phyloP scores from a whole-genome alignment of 164 flowering plant genomes.

The Macadamia tetraphylla region DNA sequence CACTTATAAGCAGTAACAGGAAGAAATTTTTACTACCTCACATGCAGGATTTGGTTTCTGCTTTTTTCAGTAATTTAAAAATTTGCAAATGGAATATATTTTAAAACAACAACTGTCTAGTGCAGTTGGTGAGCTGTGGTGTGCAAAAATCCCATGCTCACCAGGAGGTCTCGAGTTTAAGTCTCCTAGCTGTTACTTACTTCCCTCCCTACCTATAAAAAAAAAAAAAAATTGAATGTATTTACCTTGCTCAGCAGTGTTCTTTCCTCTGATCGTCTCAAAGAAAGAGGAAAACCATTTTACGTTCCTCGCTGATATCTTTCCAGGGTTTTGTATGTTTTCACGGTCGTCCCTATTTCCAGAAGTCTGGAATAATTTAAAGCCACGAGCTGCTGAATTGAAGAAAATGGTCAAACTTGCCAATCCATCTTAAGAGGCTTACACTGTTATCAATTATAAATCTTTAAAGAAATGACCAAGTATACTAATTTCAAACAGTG shows the following conservation, averaged over 20 bases:
- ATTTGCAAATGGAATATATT: neutral
- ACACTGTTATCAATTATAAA: constrained; percentile 1
- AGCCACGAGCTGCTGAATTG: constrained; percentile 34
- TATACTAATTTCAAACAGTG: neutral
- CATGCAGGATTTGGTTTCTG: too few species aligned
- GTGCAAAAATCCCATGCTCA: too few species aligned
- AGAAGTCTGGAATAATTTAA: constrained; percentile 30
- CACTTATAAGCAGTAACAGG: too few species aligned
- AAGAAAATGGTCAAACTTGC: constrained; percentile 8
- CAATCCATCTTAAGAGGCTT: neutral
- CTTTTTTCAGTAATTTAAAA: too few species aligned
- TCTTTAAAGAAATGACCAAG: neutral
- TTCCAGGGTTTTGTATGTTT: constrained; percentile 17
- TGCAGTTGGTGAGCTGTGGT: too few species aligned
- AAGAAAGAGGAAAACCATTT: constrained; percentile 28
- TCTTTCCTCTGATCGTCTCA: constrained; percentile 15
- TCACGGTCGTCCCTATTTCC: constrained; percentile 19
- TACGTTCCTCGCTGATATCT: constrained; percentile 13
- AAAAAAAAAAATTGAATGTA: neutral
- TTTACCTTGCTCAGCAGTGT: constrained; percentile 25
- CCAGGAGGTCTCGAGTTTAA: too few species aligned
- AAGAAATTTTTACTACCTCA: too few species aligned
- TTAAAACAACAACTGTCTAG: too few species aligned
- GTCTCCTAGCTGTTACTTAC: too few species aligned
- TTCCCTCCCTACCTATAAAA: too few species aligned